Percentiles rank a stretch among this genome's conserved stretches.
phyloP scores from a whole-genome alignment of 2,329 filamentous ascomycete species.

The Pseudocercospora crystallina region DNA sequence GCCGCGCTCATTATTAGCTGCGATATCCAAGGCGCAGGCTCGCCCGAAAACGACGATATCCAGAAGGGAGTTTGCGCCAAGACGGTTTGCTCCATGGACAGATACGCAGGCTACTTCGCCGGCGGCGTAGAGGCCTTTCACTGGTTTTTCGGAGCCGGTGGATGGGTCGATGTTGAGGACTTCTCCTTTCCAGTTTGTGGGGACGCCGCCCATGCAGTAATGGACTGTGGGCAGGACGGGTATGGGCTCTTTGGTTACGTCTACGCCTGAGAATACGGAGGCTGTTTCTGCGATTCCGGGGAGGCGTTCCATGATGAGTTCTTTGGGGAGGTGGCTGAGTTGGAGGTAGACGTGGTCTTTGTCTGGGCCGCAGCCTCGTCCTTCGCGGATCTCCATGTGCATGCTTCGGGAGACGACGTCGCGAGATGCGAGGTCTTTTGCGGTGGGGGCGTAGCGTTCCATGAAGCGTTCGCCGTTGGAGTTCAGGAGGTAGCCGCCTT shows the following conservation, averaged over 20 bases:
- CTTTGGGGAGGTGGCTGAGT: slow-evolving; percentile 48
- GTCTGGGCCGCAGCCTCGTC: slow-evolving; percentile 46
- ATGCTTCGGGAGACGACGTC: slow-evolving; percentile 51
- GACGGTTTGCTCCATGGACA: slow-evolving; percentile 50
- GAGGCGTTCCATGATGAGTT: slow-evolving; percentile 49
- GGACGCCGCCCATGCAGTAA: slow-evolving; percentile 54
- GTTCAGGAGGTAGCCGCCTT: slow-evolving; percentile 53
- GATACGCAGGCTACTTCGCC: slow-evolving; percentile 52
- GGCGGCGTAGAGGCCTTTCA: slow-evolving; percentile 50
- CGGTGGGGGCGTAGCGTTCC: slow-evolving; percentile 53
- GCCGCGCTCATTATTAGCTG: slow-evolving; percentile 40
- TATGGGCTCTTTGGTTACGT: slow-evolving; percentile 51
- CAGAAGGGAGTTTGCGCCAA: slow-evolving; percentile 51
- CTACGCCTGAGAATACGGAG: slow-evolving; percentile 51
- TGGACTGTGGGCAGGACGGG: slow-evolving; percentile 53
- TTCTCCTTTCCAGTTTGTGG: slow-evolving; percentile 51
- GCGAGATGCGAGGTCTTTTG: slow-evolving; percentile 50
- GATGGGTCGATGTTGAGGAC: slow-evolving; percentile 42
- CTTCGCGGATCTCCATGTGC: slow-evolving; percentile 52
- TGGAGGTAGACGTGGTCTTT: slow-evolving; percentile 52
- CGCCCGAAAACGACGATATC: slow-evolving; percentile 54
- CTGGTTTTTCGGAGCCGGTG: slow-evolving; percentile 42
- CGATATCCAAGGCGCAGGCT: slow-evolving; percentile 45
- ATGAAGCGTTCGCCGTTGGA: slow-evolving; percentile 51
- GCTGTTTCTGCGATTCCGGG: slow-evolving; percentile 54